Conservation (phyloP, 768 basidiomycete genomes). For the Serendipita vermifera region DNA sequence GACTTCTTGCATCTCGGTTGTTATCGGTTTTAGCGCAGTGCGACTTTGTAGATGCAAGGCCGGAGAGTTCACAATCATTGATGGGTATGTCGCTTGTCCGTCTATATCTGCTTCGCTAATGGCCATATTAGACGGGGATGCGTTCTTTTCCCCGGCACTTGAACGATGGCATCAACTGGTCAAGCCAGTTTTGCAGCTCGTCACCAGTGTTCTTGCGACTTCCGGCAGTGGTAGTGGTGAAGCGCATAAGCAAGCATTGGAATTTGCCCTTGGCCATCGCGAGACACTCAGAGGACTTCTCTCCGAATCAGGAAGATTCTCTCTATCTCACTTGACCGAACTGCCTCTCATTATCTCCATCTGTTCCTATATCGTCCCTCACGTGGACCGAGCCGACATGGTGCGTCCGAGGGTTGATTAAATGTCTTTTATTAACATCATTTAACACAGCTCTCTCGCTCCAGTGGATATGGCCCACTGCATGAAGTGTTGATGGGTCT, state of each 20-base stretch:
- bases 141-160: conserved; percentile 77
- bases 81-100: conserved; percentile 40
- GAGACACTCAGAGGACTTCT: conserved; percentile 75
- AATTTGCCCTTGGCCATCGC: conserved; percentile 70
- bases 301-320: conserved; percentile 55
- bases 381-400: conserved; percentile 64
- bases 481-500: conserved; percentile 68
- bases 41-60: conserved; percentile 76
- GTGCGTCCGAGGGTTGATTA: conserved; percentile 31
- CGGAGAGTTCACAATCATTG: conserved; percentile 69
- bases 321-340: conserved; percentile 60
- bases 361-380: conserved; percentile 51
- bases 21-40: conserved; percentile 66
- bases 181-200: conserved; percentile 73
- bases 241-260: conserved; percentile 62
- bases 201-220: conserved; percentile 64
- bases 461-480: conserved; percentile 68
- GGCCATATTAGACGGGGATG: conserved; percentile 48
- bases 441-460: conserved; percentile 14
- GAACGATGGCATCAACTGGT: conserved; percentile 86
- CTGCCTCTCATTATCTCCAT: conserved; percentile 66
- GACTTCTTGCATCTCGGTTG: conserved; percentile 63
- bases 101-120: conserved; percentile 2
- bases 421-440: neutral
- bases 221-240: conserved; percentile 55